Evolutionary conservation across 1,284 basidiomycete species (phyloP), one percentile per base, ranked within the genome.

Genomic region (Afroboletus lepidellus): DNA sequence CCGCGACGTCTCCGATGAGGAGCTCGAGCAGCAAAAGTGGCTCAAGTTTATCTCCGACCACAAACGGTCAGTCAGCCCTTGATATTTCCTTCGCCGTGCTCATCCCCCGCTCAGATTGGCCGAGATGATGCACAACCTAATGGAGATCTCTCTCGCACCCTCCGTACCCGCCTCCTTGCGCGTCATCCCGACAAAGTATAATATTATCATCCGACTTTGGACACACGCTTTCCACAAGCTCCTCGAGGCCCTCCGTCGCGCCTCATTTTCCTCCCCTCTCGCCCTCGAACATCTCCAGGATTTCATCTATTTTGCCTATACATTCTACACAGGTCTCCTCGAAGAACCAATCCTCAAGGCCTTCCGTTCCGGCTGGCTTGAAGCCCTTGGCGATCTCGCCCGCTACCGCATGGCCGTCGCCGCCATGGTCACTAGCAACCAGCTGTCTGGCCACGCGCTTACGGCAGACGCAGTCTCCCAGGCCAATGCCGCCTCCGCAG

Each of bases 351-450:
- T 75, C 3, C 80, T 98, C 48, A 71, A 70, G 12, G 71, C 74
- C 9, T 95, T 95, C 74, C 84, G 87, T 53, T 77, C 83, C 1
- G 85, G 86, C 2, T 99, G 96, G 94, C 84, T 98, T 48, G 95
- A 99, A 69, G 93, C 94, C 6, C 84, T 99, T 13, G 96, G 96
- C 23, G 95, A 98, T 71, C 80, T 99, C 30, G 94, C 96, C 0
- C 79, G 95, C 25, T 98, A 97, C 68, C 83, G 92, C 45, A 96
- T 98, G 92, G 88, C 90, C 3, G 90, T 97, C n/a, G 90, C 84
- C 32, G 81, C 81, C 29, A 80, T 87, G 74, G 74, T 85, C 23
- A 77, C 79, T n/a, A 68, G 75, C 61, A 61, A 69, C 60, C 58
- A 71, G 49, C 61, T 71, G 58, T 59, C 72, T 20, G 69, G 72